Evolutionary conservation across 768 basidiomycete species (phyloP), one percentile per base, ranked within the genome.

Genomic region (Plicaturopsis crispa): DNA sequence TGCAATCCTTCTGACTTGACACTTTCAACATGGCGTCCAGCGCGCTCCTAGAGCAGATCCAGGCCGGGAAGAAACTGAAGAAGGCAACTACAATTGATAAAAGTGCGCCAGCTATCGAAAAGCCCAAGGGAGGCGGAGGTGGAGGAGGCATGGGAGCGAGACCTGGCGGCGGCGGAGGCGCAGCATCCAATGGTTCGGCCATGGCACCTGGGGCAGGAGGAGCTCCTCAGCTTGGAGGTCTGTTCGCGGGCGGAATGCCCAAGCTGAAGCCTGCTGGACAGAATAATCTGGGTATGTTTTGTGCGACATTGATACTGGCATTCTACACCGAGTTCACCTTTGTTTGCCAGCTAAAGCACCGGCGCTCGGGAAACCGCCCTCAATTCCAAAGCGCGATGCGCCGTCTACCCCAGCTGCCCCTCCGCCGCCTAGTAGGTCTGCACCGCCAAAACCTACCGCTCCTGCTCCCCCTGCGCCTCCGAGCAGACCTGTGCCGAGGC

Each of bases 161-260:
- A 20, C 26, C 10, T 8, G 49, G 54, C n/a, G 49, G 50, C 10
- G 49, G 57, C 7, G 55, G 52, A 33, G 62, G 51, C 24, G 46
- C 48, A 48, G 48, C 49, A 20, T 49, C 53, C 10, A 50, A 52
- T 13, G 50, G 48, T 19, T 21, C 41, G 18, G 44, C 60, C 26
- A 36, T 48, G 6, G 30, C 51, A 7, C 46, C 49, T 2, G 47
- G 54, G 20, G 64, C 58, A 5, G 62, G 54, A n/a, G 78, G 69
- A 5, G 78, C 89, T 19, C 86, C 88, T 18, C 89, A 92, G 56
- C 64, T 93, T 4, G 91, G 78, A 22, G 81, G 77, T 2, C 60
- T 96, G 8, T 93, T 96, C 52, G 89, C 91, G 32, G 90, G 88
- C 12, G 91, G 92, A 1, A 79, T 94, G 67, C 92, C 92, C 4